Evolutionary conservation across 345 rosid species (phyloP).

Genomic region (Aquilaria malaccensis): DNA sequence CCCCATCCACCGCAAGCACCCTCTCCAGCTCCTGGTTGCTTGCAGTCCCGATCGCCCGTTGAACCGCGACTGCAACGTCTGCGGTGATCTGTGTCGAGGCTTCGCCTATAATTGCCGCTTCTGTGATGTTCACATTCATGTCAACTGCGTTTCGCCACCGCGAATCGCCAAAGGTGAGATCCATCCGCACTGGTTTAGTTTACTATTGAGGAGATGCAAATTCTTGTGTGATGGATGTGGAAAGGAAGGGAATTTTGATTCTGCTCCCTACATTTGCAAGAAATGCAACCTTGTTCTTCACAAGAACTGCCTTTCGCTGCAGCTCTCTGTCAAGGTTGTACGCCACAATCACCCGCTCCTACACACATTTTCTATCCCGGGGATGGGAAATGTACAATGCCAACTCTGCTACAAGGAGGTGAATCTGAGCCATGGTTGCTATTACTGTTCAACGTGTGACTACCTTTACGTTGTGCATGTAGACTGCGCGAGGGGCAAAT

Average conservation of each 20-base stretch:
- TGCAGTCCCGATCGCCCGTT: not conserved
- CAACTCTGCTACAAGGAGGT: not conserved
- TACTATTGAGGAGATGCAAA: not conserved
- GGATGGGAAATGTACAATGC: not conserved
- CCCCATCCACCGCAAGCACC: slow-evolving; percentile 22
- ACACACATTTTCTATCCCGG: slow-evolving; percentile 7
- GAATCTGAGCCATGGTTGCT: slow-evolving; percentile 3
- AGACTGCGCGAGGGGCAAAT: slow-evolving; percentile 3
- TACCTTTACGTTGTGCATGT: slow-evolving; percentile 10
- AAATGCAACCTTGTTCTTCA: not conserved
- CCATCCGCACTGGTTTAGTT: slow-evolving; percentile 7
- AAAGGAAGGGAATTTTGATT: not conserved
- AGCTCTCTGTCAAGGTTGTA: not conserved
- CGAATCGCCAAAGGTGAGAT: not conserved
- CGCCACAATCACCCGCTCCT: slow-evolving; percentile 10
- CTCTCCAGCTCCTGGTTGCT: slow-evolving; percentile 11
- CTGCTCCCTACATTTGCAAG: slow-evolving; percentile 1
- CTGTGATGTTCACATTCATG: slow-evolving; percentile 13
- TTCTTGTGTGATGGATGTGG: slow-evolving; percentile 7
- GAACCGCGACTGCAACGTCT: slow-evolving; percentile 4
- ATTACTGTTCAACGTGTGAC: slow-evolving; percentile 10
- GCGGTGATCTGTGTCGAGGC: slow-evolving; percentile 5
- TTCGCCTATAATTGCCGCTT: slow-evolving; percentile 15
- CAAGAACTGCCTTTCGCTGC: not conserved
- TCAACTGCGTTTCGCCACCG: not conserved